Base-by-base conservation (phyloP, 768 basidiomycete genomes). In the Dendrothele bispora region DNA sequence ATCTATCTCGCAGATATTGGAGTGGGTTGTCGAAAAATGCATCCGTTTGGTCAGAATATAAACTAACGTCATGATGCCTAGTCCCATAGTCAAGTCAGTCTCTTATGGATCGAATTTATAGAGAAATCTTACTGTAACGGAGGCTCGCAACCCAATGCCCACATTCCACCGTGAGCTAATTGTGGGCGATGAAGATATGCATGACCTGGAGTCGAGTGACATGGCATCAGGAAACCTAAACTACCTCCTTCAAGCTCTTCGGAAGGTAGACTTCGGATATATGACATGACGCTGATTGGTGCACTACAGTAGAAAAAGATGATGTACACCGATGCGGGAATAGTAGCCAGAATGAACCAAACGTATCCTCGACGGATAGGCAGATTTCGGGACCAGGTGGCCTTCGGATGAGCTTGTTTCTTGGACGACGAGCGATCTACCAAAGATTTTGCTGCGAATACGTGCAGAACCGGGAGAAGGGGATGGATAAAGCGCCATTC, bases 401-500 rank as follows among this genome's bases (percentile, higher is more conserved):
- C 20, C 38, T 40, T 40, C 32, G 12, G 2, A 24, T 49, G 50
- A 46, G 35, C 40, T 43, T 7, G 39, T 43, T 42, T 43, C 34
- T 39, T 4, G 35, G 15, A 20, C 27, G 51, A 43, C 30, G 69
- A 73, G 2, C 75, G 55, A 46, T 83, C 80, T 28, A 82, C 72
- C 4, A 95, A 66, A 2, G 88, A 82, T 52, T 82, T 82, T 0
- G 91, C 75, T 10, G 88, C 87, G 50, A 97, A 75, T 18, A 94
- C 55, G 55, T 97, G 86, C 32, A 95, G 68, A 25, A 92, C 65
- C 1, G 97, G 95, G 3, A 98, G 73, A 17, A 98, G 63, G 0
- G 95, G 94, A 54, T 98, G 95, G 6, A 98, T 70, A 69, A 99
- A 98, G 7, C 97, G 78, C 93, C 94, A 98, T 73, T 99, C 97